Evolutionary conservation across 2,329 filamentous ascomycete species (phyloP).

Genomic region (Neofusicoccum cordaticola): DNA sequence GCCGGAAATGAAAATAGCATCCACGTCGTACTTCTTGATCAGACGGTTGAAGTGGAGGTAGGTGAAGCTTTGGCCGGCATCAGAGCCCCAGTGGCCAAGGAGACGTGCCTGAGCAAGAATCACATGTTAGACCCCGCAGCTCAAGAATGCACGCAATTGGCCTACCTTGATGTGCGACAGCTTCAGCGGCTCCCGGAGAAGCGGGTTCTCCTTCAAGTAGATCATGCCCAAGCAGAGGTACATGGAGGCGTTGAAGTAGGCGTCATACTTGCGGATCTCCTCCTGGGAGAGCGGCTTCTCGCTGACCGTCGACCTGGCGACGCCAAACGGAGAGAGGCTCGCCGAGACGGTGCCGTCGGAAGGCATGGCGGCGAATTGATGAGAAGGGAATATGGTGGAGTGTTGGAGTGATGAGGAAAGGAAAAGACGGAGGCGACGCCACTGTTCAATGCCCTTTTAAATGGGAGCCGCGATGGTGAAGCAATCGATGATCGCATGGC

Average conservation of each 20-base stretch:
- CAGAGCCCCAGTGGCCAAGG: slow-evolving; percentile 75
- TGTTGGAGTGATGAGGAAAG: background rate
- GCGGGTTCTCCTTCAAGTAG: slow-evolving; percentile 70
- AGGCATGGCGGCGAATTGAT: background rate
- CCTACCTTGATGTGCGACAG: slow-evolving; percentile 65
- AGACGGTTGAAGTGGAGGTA: slow-evolving; percentile 80
- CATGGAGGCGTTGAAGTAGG: slow-evolving; percentile 71
- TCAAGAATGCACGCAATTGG: background rate
- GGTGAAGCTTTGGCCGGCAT: slow-evolving; percentile 77
- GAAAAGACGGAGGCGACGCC: background rate
- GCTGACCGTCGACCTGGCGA: slow-evolving; percentile 62
- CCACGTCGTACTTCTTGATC: slow-evolving; percentile 75
- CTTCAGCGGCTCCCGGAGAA: slow-evolving; percentile 67
- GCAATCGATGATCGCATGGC: slow-evolving; percentile 3
- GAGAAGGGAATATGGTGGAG: background rate
- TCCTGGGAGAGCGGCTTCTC: slow-evolving; percentile 61
- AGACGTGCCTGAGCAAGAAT: slow-evolving; percentile 51
- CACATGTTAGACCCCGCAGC: background rate
- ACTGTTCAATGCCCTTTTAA: background rate
- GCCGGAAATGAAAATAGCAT: slow-evolving; percentile 71
- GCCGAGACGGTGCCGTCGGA: slow-evolving; percentile 26
- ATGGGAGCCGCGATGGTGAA: background rate
- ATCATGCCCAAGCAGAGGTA: slow-evolving; percentile 80
- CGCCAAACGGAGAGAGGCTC: slow-evolving; percentile 63
- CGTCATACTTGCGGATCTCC: slow-evolving; percentile 66